These are phyloP conservation scores for Colletotrichum phormii DNA, from an alignment of 2,329 filamentous ascomycete species.

Conservation along the genomic window DNA sequence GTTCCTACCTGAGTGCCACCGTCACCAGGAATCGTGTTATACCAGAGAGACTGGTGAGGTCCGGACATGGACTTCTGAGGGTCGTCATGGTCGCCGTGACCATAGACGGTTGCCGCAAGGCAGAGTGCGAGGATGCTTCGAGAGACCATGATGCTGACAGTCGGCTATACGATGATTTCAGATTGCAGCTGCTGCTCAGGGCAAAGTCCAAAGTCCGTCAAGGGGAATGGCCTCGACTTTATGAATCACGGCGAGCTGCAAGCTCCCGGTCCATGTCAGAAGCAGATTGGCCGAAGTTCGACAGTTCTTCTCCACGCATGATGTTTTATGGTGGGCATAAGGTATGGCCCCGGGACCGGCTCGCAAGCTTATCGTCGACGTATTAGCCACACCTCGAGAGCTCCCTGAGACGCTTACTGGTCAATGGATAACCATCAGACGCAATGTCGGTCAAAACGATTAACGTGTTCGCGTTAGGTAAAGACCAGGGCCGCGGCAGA, in stretches of 20 bases:
- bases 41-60: slow-evolving; percentile 82
- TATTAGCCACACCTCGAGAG: slow-evolving; percentile 17
- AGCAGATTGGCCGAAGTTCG: slow-evolving; percentile 22
- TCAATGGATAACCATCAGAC: slow-evolving; percentile 24
- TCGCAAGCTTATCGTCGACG: slow-evolving; percentile 30
- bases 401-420: slow-evolving; percentile 11
- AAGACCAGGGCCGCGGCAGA: slow-evolving; percentile 27
- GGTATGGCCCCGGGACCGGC: slow-evolving; percentile 18
- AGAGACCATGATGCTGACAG: slow-evolving; percentile 43
- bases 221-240: slow-evolving; percentile 20
- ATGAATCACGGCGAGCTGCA: slow-evolving; percentile 23
- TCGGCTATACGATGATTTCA: background rate
- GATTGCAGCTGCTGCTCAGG: background rate
- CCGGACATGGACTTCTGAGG: slow-evolving; percentile 75
- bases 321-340: slow-evolving; percentile 3
- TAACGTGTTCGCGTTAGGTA: slow-evolving; percentile 38
- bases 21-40: slow-evolving; percentile 84
- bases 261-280: background rate
- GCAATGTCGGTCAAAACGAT: slow-evolving; percentile 7
- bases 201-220: background rate
- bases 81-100: slow-evolving; percentile 68
- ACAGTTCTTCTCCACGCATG: slow-evolving; percentile 28
- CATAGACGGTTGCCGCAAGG: slow-evolving; percentile 63
- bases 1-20: slow-evolving; percentile 79
- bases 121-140: slow-evolving; percentile 49